These are phyloP conservation scores for Knoxdaviesia proteae DNA, from an alignment of 2,329 filamentous ascomycete species.

Conservation along the genomic window DNA sequence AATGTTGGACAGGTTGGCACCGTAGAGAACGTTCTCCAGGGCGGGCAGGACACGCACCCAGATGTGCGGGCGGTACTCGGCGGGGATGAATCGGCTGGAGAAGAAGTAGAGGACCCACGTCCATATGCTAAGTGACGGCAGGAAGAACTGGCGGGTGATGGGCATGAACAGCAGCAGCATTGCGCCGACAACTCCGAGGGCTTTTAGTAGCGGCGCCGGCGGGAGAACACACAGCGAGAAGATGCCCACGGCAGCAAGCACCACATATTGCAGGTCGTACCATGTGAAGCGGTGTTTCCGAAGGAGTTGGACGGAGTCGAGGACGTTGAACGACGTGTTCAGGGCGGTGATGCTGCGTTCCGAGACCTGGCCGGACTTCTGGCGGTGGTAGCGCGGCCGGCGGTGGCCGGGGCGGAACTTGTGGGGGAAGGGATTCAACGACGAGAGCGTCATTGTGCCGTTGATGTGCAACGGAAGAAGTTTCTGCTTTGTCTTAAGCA, in stretches of 20 bases:
- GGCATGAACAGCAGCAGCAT: slow-evolving; percentile 58
- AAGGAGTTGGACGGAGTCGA: slow-evolving; percentile 56
- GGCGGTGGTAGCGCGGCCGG: slow-evolving; percentile 18
- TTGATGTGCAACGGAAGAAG: slow-evolving; percentile 17
- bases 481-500: slow-evolving; percentile 19
- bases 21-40: slow-evolving; percentile 89
- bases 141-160: slow-evolving; percentile 72
- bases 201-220: slow-evolving; percentile 60
- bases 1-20: slow-evolving; percentile 88
- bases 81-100: slow-evolving; percentile 74
- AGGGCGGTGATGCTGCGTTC: slow-evolving; percentile 47
- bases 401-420: slow-evolving; percentile 18
- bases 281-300: slow-evolving; percentile 61
- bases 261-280: slow-evolving; percentile 69
- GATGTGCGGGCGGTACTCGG: slow-evolving; percentile 75
- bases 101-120: slow-evolving; percentile 85
- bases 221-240: slow-evolving; percentile 74
- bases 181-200: slow-evolving; percentile 44
- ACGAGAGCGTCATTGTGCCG: slow-evolving; percentile 19
- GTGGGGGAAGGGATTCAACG: slow-evolving; percentile 19
- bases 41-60: slow-evolving; percentile 90
- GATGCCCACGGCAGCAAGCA: slow-evolving; percentile 52
- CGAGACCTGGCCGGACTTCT: slow-evolving; percentile 12
- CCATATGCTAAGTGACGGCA: slow-evolving; percentile 69
- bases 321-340: slow-evolving; percentile 63